These are phyloP conservation scores for Starmerella floricola DNA, from an alignment of 805 yeast genomes.

Conservation along the genomic window DNA sequence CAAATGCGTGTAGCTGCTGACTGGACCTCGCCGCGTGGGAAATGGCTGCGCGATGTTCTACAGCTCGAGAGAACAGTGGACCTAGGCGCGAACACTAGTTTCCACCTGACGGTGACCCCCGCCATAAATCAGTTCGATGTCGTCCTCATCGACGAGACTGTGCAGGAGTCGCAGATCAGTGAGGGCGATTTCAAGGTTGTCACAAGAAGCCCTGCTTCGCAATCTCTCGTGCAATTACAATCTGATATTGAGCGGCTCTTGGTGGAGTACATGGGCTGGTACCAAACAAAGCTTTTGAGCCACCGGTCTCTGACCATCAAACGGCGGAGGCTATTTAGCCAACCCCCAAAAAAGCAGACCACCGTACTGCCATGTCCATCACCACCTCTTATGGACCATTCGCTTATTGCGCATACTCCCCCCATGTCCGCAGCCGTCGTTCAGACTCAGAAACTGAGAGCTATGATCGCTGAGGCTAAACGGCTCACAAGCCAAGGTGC, in stretches of 20 bases:
- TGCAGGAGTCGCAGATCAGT: too few relatives aligned
- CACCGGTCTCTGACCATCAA: slow-evolving; percentile 1
- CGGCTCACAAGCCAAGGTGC: neutral
- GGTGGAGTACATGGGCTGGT: neutral
- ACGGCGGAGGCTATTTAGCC: slow-evolving; percentile 4
- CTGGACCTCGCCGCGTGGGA: neutral
- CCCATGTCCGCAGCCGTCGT: neutral
- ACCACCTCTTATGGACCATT: too few relatives aligned
- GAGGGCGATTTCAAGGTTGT: neutral
- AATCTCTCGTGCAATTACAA: neutral
- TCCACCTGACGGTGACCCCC: too few relatives aligned
- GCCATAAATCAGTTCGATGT: too few relatives aligned
- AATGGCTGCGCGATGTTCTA: slow-evolving; percentile 1
- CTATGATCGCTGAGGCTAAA: slow-evolving; percentile 1
- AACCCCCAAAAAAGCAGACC: too few relatives aligned
- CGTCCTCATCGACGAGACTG: too few relatives aligned
- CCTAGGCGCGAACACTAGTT: too few relatives aligned
- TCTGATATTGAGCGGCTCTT: neutral
- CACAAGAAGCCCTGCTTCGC: neutral
- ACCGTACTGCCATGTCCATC: too few relatives aligned
- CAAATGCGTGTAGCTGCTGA: neutral
- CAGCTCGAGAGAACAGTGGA: too few relatives aligned
- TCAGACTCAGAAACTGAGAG: slow-evolving; percentile 1
- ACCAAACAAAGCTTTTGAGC: neutral
- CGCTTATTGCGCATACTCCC: neutral